These are phyloP conservation scores for Xylogone sp. DNA, from an alignment of 2,329 filamentous ascomycete species.

Conservation along the genomic window DNA sequence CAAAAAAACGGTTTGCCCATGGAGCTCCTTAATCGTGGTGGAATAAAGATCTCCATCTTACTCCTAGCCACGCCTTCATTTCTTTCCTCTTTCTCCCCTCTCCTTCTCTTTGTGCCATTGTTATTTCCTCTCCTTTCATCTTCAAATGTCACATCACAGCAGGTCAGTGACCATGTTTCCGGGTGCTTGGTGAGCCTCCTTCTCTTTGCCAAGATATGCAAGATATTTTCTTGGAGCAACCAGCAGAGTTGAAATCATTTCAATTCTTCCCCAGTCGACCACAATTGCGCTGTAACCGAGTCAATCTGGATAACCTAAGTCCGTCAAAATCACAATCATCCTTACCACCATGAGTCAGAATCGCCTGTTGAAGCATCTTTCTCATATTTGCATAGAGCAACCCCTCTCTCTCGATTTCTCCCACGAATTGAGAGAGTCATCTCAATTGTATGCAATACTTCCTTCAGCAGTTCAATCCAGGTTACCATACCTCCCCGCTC, in stretches of 20 bases:
- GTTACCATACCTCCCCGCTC: slow-evolving; percentile 46
- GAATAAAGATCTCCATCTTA: neutral
- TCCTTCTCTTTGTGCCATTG: neutral
- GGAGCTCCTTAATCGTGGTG: neutral
- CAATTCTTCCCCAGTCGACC: too few species aligned
- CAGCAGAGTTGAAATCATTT: too few species aligned
- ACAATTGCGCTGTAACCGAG: too few species aligned
- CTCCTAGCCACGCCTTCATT: neutral
- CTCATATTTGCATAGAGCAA: neutral
- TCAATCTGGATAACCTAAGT: too few species aligned
- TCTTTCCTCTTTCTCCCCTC: neutral
- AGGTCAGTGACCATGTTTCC: neutral
- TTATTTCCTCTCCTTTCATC: neutral
- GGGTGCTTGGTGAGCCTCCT: neutral
- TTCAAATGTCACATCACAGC: neutral
- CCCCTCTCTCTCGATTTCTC: slow-evolving; percentile 5
- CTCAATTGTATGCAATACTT: slow-evolving; percentile 50
- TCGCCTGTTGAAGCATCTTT: neutral
- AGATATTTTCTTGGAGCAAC: too few species aligned
- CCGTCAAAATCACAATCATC: neutral
- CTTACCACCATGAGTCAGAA: neutral
- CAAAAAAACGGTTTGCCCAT: neutral
- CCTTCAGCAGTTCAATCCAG: slow-evolving; percentile 48
- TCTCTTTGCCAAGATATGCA: neutral
- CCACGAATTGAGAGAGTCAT: slow-evolving; percentile 23